These are phyloP conservation scores for Passalora sequoiae DNA, from an alignment of 2,329 filamentous ascomycete species.

Conservation along the genomic window DNA sequence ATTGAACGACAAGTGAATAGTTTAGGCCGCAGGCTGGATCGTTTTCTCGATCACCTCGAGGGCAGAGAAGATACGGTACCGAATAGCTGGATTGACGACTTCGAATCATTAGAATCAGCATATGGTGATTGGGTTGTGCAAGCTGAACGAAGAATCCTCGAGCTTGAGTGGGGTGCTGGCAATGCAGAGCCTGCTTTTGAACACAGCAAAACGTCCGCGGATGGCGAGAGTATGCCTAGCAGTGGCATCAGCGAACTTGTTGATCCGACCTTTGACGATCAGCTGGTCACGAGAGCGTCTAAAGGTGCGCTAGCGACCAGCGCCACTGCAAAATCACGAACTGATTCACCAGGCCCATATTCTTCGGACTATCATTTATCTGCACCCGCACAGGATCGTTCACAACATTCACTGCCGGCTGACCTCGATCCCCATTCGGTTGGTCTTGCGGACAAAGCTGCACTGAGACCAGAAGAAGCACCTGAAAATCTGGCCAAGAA, in stretches of 20 bases:
- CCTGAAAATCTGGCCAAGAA: constrained; percentile 22
- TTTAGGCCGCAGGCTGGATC: constrained; percentile 70
- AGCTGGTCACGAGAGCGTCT: not conserved
- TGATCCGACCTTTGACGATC: not conserved
- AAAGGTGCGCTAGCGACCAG: no score
- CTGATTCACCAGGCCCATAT: not conserved
- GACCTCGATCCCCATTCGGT: not conserved
- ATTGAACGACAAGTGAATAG: constrained; percentile 65
- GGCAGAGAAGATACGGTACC: constrained; percentile 79
- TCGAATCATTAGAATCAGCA: constrained; percentile 72
- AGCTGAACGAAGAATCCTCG: constrained; percentile 68
- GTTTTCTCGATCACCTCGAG: constrained; percentile 81
- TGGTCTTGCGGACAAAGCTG: not conserved
- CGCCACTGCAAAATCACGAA: not conserved
- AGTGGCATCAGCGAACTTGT: not conserved
- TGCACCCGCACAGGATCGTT: not conserved
- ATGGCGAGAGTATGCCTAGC: not conserved
- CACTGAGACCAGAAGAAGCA: constrained; percentile 3
- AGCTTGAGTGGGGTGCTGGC: constrained; percentile 50
- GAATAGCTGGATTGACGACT: constrained; percentile 77
- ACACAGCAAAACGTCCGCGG: not conserved
- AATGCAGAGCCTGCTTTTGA: not conserved
- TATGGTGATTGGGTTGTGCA: constrained; percentile 77
- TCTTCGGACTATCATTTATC: not conserved
- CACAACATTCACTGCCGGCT: not conserved